Evolutionary conservation across 2,329 filamentous ascomycete genomes (phyloP).

Genomic region (Coccinonectria pachysandricola): DNA sequence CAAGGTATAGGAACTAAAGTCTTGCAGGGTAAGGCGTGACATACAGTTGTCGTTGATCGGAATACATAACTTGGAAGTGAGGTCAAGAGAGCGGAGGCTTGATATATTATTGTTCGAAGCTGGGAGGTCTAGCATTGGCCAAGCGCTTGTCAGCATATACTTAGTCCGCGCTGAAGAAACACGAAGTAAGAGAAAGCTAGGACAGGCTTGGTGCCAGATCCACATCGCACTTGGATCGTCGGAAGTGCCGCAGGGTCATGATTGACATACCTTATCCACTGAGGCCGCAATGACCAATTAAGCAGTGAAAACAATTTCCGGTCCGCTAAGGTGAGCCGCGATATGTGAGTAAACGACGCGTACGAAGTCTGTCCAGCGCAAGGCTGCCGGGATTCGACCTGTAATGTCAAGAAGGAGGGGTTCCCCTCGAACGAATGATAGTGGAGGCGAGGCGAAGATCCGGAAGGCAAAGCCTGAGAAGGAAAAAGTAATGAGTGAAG

Average conservation of each 20-base stretch:
- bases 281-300: constrained; percentile 21
- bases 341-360: constrained; percentile 15
- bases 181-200: constrained; percentile 15
- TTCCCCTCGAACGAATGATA: constrained; percentile 8
- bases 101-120: constrained; percentile 15
- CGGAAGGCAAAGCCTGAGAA: constrained; percentile 4
- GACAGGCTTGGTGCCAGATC: constrained; percentile 12
- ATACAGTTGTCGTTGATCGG: constrained; percentile 43
- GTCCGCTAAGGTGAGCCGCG: constrained; percentile 15
- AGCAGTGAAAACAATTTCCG: constrained; percentile 22
- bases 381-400: constrained; percentile 12
- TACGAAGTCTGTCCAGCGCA: constrained; percentile 7
- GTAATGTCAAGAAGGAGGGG: constrained; percentile 11
- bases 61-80: constrained; percentile 33
- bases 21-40: too few species aligned
- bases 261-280: constrained; percentile 19
- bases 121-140: constrained; percentile 17
- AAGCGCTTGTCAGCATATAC: constrained; percentile 19
- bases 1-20: too few species aligned
- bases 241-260: constrained; percentile 21
- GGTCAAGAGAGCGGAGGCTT: constrained; percentile 13
- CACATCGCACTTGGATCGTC: constrained; percentile 21
- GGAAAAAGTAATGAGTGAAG: constrained; percentile 12
- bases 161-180: constrained; percentile 13
- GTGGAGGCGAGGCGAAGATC: constrained; percentile 7